A percentile compares a stretch with the other conserved stretches of the same genome.
phyloP scores from a whole-genome alignment of 1,284 basidiomycete species.

The Pulveroboletus sp. region DNA sequence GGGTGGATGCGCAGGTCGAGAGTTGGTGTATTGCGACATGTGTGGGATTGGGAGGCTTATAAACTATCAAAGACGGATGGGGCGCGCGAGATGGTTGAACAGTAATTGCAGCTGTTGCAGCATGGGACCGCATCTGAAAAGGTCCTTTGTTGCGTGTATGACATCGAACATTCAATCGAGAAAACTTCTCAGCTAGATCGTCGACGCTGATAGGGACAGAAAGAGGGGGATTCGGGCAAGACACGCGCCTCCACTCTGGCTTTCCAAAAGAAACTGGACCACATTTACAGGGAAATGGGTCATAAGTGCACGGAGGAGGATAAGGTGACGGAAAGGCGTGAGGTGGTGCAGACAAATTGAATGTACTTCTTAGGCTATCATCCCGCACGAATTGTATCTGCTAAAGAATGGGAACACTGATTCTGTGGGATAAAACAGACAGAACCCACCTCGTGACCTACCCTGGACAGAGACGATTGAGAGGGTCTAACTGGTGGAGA shows the following conservation, averaged over 20 bases:
- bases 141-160: not conserved
- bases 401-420: not conserved
- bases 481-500: fast-evolving
- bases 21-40: not conserved
- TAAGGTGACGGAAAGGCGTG: conserved; percentile 21
- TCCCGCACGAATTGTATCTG: not conserved
- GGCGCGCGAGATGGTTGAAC: conserved; percentile 17
- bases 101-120: conserved; percentile 21
- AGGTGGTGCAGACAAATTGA: conserved; percentile 9
- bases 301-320: conserved; percentile 15
- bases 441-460: not conserved
- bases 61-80: conserved; percentile 16
- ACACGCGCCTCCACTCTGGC: conserved; percentile 10
- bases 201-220: not conserved
- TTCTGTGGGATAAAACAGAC: not conserved
- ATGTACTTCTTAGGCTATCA: not conserved
- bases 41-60: not conserved
- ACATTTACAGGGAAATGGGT: conserved; percentile 23
- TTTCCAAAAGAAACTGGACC: not conserved
- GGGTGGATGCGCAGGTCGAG: not conserved
- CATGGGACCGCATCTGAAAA: not conserved
- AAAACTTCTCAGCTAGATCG: conserved; percentile 15
- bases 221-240: fast-evolving
- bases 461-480: fast-evolving
- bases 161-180: conserved; percentile 16